A percentile compares a stretch with the other conserved stretches of the same genome.
phyloP scores from a whole-genome alignment of 805 yeast genomes.

The Lachancea cidri region DNA sequence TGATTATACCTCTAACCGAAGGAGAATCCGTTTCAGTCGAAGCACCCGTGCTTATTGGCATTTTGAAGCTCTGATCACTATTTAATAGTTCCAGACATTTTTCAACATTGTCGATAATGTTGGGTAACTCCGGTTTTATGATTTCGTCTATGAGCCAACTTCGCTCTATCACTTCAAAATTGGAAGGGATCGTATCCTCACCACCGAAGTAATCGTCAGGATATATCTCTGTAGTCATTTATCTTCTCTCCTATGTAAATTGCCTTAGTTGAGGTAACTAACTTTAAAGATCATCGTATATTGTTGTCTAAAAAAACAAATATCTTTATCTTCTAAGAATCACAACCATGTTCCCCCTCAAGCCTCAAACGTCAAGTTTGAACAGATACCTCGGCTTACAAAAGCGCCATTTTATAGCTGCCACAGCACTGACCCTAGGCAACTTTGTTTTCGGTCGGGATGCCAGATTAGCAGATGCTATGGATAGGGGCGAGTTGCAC shows the following conservation, averaged over 20 bases:
- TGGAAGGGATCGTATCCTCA: background rate
- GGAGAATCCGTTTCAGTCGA: slow-evolving; percentile 13
- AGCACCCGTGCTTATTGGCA: slow-evolving; percentile 42
- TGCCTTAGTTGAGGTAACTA: too few relatives aligned
- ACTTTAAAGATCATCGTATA: too few relatives aligned
- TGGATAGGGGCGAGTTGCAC: slow-evolving; percentile 38
- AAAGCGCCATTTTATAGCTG: slow-evolving; percentile 6
- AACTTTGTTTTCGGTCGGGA: slow-evolving; percentile 35
- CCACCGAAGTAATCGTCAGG: slow-evolving; percentile 27
- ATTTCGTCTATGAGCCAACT: slow-evolving; percentile 45
- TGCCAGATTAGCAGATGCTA: slow-evolving; percentile 52
- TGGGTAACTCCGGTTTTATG: slow-evolving; percentile 44
- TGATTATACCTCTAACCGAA: slow-evolving; percentile 52
- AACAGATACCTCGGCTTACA: background rate
- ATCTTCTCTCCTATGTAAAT: background rate
- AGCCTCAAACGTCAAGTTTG: background rate
- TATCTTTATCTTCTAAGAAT: too few relatives aligned
- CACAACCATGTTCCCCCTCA: background rate
- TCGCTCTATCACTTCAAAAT: slow-evolving; percentile 27
- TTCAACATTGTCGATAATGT: slow-evolving; percentile 39
- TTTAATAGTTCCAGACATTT: slow-evolving; percentile 38
- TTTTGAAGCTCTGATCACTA: slow-evolving; percentile 40
- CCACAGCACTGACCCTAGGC: slow-evolving; percentile 13
- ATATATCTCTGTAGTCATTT: slow-evolving; percentile 34
- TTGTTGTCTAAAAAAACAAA: background rate